phyloP scores from a whole-genome alignment of 75 land plant genomes.

The Pinus taeda region DNA sequence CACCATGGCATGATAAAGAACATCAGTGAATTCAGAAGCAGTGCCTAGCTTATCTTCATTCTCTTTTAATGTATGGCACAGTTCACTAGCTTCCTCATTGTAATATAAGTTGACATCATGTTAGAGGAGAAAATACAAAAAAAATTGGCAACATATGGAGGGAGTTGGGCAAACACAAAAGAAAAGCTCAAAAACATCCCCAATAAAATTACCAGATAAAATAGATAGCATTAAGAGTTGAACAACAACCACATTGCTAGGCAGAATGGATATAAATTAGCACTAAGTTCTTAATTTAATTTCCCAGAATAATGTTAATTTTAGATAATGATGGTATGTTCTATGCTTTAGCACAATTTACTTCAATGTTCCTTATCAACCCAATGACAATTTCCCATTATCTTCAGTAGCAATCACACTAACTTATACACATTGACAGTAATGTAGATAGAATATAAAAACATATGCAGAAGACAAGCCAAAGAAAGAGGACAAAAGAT shows the following conservation, averaged over 20 bases:
- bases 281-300: neutral
- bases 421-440: too few relatives aligned
- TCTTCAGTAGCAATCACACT: too few relatives aligned
- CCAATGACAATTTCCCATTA: too few relatives aligned
- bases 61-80: conserved; percentile 69
- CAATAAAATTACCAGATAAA: neutral
- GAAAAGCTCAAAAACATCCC: neutral
- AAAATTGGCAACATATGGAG: too few relatives aligned
- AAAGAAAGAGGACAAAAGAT: too few relatives aligned
- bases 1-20: conserved; percentile 91
- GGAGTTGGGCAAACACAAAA: neutral
- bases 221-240: neutral
- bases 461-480: too few relatives aligned
- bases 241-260: neutral
- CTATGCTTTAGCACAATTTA: too few relatives aligned
- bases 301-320: neutral
- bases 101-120: neutral
- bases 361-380: too few relatives aligned
- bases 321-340: too few relatives aligned
- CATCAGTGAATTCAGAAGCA: conserved; percentile 93
- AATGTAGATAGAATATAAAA: too few relatives aligned
- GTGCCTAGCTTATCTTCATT: conserved; percentile 71
- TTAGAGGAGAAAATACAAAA: neutral
- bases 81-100: conserved; percentile 94
- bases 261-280: neutral